Percentiles rank a stretch among this genome's conserved stretches.
These are phyloP conservation scores for Heimioporus sp. DNA, from an alignment of 768 basidiomycete genomes.

Conservation along the genomic window DNA sequence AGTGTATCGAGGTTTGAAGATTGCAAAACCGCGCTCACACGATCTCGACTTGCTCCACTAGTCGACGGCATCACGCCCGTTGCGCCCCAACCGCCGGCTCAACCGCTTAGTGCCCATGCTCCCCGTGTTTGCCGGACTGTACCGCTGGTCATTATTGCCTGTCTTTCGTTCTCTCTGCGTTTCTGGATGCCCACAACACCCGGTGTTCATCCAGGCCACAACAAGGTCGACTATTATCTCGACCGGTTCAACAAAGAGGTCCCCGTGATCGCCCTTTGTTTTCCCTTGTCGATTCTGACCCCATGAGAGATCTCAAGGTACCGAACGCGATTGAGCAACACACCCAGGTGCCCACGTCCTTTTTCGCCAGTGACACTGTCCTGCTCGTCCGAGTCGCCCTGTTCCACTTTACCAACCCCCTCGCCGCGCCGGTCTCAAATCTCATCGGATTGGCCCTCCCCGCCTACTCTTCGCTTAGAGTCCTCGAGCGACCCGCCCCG, in stretches of 20 bases:
- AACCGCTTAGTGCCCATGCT: too few species aligned
- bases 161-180: too few species aligned
- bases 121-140: too few species aligned
- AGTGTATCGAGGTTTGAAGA: too few species aligned
- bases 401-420: conserved; percentile 87
- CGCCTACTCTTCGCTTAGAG: conserved; percentile 93
- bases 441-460: conserved; percentile 93
- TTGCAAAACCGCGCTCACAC: too few species aligned
- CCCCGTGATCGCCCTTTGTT: conserved; percentile 18
- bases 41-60: too few species aligned
- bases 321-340: conserved; percentile 83
- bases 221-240: conserved; percentile 78
- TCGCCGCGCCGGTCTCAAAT: too few species aligned
- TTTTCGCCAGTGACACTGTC: conserved; percentile 74
- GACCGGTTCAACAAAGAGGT: conserved; percentile 97
- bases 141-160: too few species aligned
- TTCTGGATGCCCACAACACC: conserved; percentile 90
- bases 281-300: too few species aligned
- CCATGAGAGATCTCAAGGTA: conserved; percentile 68
- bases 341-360: conserved; percentile 92
- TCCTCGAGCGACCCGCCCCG: conserved; percentile 81
- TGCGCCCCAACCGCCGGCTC: too few species aligned
- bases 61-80: too few species aligned
- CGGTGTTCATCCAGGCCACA: conserved; percentile 80
- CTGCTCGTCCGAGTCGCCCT: conserved; percentile 62